phyloP scores from a whole-genome alignment of 805 yeast genomes.

The Teunomyces tritomae region DNA sequence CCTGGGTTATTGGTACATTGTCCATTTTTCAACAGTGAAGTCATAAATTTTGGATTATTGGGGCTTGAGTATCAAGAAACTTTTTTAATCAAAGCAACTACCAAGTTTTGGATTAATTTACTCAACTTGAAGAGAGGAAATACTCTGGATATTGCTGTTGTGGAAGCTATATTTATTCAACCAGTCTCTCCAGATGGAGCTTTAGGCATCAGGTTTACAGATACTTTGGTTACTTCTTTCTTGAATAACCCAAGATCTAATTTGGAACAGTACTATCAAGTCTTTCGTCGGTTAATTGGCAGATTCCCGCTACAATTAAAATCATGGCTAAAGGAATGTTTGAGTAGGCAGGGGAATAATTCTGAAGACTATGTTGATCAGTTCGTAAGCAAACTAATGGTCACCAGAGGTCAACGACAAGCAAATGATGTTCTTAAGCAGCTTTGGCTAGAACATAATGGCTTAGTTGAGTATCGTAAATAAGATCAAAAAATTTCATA shows the following conservation, averaged over 20 bases:
- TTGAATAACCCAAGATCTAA: slow-evolving; percentile 54
- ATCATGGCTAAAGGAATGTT: slow-evolving; percentile 17
- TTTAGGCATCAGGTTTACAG: background rate
- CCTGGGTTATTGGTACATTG: slow-evolving; percentile 48
- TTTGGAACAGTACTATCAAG: slow-evolving; percentile 54
- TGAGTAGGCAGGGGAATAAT: background rate
- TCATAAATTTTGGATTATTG: slow-evolving; percentile 30
- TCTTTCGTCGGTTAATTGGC: slow-evolving; percentile 45
- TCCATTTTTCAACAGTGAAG: slow-evolving; percentile 18
- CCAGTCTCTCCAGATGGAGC: slow-evolving; percentile 17
- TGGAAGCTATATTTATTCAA: slow-evolving; percentile 22
- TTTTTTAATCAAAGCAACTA: slow-evolving; percentile 50
- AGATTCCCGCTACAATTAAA: slow-evolving; percentile 50
- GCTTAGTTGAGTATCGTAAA: slow-evolving; percentile 42
- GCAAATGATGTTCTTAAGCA: slow-evolving; percentile 57
- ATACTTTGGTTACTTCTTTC: slow-evolving; percentile 23
- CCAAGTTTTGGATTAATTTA: slow-evolving; percentile 54
- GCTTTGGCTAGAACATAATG: slow-evolving; percentile 65
- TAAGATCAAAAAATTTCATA: slow-evolving; percentile 1
- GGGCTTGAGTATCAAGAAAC: slow-evolving; percentile 50
- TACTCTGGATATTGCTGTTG: slow-evolving; percentile 35
- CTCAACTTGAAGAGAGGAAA: slow-evolving; percentile 47
- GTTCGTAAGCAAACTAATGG: slow-evolving; percentile 52
- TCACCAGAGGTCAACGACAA: slow-evolving; percentile 65
- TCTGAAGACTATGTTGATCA: slow-evolving; percentile 3